Base-by-base conservation (phyloP, 805 yeast genomes). In the Metschnikowia lochheadii region DNA sequence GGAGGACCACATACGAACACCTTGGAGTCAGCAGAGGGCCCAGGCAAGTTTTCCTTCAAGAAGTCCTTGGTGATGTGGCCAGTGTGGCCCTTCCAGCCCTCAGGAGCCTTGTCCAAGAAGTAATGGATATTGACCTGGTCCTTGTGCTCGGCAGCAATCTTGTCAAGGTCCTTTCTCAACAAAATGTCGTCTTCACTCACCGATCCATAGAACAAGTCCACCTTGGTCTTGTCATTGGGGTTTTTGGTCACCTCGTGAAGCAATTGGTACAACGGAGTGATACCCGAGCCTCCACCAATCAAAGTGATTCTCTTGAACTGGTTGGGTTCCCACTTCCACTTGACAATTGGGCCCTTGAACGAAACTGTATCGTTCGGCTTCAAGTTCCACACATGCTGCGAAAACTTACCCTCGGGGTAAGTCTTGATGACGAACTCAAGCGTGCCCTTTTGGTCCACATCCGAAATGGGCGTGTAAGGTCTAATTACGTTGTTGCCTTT, bases 1-100 rank as follows among this genome's bases (percentile, higher is more conserved):
- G 96, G 96, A 53, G 99, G 99, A 50, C 99, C 99, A 72, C 99
- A 94, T 50, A 92, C 87, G 61, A 87, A 92, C 51, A 91, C 80
- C 69, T 84, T 81, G 50, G 63, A 54, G 51, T 82, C 86, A 45
- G 72, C 77, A 18, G 78, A 63, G 34, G 97, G 85, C 57, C 78
- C 76, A 51, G 92, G 83, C 57, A 88, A 70, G 67, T 80, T 71
- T 53, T 74, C 66, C 56, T 75, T 65, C 66, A 92, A 75, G 70
- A 77, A 83, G 7, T 87, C 96, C 73, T 85, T 83, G 67, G 86
- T 70, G 65, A 94, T 86, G 79, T 68, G 86, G 48, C 99, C 99
- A 40, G 73, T 70, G 55, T 80, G 68, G 44, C 89, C 90, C 15
- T 74, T 67, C 73, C 80, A 79, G 49, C 66, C 72, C 29, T 66